These are phyloP conservation scores for Termitomyces sp. DNA, from an alignment of 768 basidiomycete genomes.

Conservation along the genomic window DNA sequence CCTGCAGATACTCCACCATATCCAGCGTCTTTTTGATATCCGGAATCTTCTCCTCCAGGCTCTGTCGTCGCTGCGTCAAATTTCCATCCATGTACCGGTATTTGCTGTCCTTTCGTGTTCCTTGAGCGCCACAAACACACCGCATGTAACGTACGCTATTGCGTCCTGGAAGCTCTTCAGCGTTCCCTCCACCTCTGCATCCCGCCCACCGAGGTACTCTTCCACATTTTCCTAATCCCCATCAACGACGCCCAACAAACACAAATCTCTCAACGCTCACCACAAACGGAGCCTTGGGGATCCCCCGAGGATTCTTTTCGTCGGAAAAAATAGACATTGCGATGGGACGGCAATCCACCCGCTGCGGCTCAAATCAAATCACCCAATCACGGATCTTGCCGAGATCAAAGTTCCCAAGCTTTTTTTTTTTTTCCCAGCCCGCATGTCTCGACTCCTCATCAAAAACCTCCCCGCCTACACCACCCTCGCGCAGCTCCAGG, in stretches of 20 bases:
- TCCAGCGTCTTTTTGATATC: conserved; percentile 90
- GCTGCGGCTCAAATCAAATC: too few relatives aligned
- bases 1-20: conserved; percentile 81
- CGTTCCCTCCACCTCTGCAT: conserved; percentile 71
- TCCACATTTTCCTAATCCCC: conserved; percentile 72
- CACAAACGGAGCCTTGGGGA: conserved; percentile 93
- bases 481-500: conserved; percentile 55
- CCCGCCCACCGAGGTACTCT: conserved; percentile 74
- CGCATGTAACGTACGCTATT: conserved; percentile 65
- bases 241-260: neutral
- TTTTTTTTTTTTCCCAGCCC: too few relatives aligned
- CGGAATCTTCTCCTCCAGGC: conserved; percentile 91
- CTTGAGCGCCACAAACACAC: conserved; percentile 12
- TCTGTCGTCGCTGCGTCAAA: conserved; percentile 67
- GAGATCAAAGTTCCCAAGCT: conserved; percentile 18
- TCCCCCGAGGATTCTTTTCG: conserved; percentile 80
- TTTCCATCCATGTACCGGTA: conserved; percentile 97
- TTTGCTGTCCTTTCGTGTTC: conserved; percentile 64
- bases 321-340: conserved; percentile 14
- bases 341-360: too few relatives aligned
- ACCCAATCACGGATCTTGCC: conserved; percentile 17
- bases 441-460: conserved; percentile 77
- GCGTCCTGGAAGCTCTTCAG: conserved; percentile 87
- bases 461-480: conserved; percentile 75
- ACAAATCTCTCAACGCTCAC: conserved; percentile 32